These are phyloP conservation scores for Trypanosoma congolense DNA, from an alignment of 208 protist genomes.

Conservation along the genomic window DNA sequence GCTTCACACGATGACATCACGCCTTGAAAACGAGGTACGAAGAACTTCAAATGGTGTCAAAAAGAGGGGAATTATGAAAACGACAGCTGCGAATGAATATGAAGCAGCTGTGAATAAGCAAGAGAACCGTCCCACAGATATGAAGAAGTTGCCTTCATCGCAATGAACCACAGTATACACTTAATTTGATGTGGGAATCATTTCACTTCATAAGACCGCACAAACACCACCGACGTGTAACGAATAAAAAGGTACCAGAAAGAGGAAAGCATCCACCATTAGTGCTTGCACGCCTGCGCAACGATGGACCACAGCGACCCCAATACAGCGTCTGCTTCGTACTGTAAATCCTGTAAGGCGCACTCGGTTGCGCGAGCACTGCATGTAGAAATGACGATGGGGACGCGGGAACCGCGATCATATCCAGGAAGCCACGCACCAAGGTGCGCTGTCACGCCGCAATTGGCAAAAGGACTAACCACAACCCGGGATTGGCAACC, in stretches of 20 bases:
- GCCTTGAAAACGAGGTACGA: neutral
- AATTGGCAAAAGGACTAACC: slow-evolving; percentile 1
- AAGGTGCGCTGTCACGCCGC: slow-evolving; percentile 8
- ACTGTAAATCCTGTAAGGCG: slow-evolving; percentile 6
- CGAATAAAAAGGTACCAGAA: neutral
- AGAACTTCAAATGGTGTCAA: neutral
- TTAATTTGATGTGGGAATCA: no score
- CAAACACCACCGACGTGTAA: no score
- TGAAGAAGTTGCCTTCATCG: no score
- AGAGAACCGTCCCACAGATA: no score
- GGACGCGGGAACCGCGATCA: slow-evolving; percentile 2
- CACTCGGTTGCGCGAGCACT: slow-evolving; percentile 8
- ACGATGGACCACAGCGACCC: slow-evolving; percentile 17
- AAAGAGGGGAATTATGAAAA: neutral
- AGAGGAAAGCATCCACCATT: slow-evolving; percentile 1
- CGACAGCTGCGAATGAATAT: no score
- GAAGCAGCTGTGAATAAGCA: no score
- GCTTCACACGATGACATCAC: slow-evolving; percentile 2
- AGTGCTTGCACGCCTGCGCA: slow-evolving; percentile 1
- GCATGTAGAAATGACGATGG: slow-evolving; percentile 12
- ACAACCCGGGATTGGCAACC: slow-evolving; percentile 27
- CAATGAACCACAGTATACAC: no score
- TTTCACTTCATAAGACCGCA: no score
- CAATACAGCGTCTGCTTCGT: slow-evolving; percentile 3
- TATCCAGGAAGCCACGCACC: slow-evolving; percentile 21